These are phyloP conservation scores for Coleophoma eucalyptorum DNA, from an alignment of 2,329 filamentous ascomycete species.

Conservation along the genomic window DNA sequence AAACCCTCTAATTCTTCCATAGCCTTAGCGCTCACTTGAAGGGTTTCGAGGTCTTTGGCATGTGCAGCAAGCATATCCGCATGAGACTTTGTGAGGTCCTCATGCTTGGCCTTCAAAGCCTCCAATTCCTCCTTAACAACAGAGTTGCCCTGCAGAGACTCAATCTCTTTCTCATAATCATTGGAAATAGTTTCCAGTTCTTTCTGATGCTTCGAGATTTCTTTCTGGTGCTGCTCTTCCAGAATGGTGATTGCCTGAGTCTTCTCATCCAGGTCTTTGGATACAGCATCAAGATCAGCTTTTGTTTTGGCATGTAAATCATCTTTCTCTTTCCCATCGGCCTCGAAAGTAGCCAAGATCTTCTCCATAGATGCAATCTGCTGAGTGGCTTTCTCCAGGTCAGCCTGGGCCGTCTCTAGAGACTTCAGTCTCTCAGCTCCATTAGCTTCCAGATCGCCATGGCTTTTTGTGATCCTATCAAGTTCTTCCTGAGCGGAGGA, in stretches of 20 bases:
- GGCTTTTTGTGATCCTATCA: slow-evolving; percentile 12
- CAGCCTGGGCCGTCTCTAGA: slow-evolving; percentile 32
- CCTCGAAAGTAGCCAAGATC: slow-evolving; percentile 43
- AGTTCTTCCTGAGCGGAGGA: slow-evolving; percentile 32
- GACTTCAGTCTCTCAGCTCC: slow-evolving; percentile 36
- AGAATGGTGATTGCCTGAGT: slow-evolving; percentile 36
- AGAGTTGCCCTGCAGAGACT: slow-evolving; percentile 58
- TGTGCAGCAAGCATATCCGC: slow-evolving; percentile 14
- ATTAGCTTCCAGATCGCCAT: slow-evolving; percentile 38
- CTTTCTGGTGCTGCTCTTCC: slow-evolving; percentile 51
- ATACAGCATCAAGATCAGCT: slow-evolving; percentile 21
- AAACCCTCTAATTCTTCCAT: slow-evolving; percentile 61
- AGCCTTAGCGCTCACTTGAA: slow-evolving; percentile 59
- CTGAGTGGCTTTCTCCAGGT: slow-evolving; percentile 32
- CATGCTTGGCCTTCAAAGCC: slow-evolving; percentile 54
- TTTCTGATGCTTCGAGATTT: slow-evolving; percentile 45
- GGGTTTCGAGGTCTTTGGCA: slow-evolving; percentile 42
- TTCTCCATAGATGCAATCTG: slow-evolving; percentile 44
- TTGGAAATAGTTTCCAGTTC: slow-evolving; percentile 55
- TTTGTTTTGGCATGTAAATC: slow-evolving; percentile 23
- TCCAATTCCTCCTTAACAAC: slow-evolving; percentile 62
- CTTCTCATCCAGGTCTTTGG: slow-evolving; percentile 25
- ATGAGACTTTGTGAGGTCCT: slow-evolving; percentile 36
- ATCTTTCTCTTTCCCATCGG: slow-evolving; percentile 31
- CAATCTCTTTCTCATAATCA: slow-evolving; percentile 63